Evolutionary conservation across 1,284 basidiomycete genomes (phyloP), one percentile per base, ranked within the genome.

Genomic region (Pulchroboletus neoregius): DNA sequence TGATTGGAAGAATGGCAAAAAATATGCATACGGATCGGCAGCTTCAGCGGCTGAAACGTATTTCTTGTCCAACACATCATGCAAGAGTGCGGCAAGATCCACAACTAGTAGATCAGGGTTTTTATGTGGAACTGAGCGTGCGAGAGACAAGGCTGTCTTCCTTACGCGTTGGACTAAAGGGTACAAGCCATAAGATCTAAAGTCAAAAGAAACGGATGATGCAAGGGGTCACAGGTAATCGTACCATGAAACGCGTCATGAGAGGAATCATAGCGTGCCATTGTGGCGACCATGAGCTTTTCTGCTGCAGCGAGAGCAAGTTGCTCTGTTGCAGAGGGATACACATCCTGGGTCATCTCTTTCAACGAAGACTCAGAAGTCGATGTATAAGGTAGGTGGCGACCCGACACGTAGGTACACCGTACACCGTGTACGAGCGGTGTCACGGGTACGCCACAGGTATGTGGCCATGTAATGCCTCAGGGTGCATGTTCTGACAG

Each of bases 1-100:
- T 6, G 66, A 66, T 39, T 70, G 56, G 62, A 90, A 89, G 65
- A 87, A 83, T 2, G 84, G 80, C 9, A 78, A 66, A 57, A 90
- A 85, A 60, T 79, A 84, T 22, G 69, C 68, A 65, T 80, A 80
- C 2, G 84, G 79, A 55, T 86, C 79, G 8, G 75, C 70, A 5
- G 79, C 73, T 54, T 78, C 68, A 36, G 72, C 71, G n/a, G 70
- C 61, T 2, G 80, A 70, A 16, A 83, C 80, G 61, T 92, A 91
- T 72, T 92, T 91, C 66, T 84, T 83, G 73, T 93, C 91, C 27
- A 90, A 75, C 40, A 95, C 76, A 68, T 96, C 93, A 63, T 96
- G 94, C 43, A 94, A 78, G 37, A 96, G 75, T 4, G 93, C 88
- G 13, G 89, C 84, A 39, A 95, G 71, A 64, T 94, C 88, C 13